Evolutionary conservation across 768 basidiomycete genomes (phyloP), one percentile per base, ranked within the genome.

Genomic region (Phylloporus arenicola): DNA sequence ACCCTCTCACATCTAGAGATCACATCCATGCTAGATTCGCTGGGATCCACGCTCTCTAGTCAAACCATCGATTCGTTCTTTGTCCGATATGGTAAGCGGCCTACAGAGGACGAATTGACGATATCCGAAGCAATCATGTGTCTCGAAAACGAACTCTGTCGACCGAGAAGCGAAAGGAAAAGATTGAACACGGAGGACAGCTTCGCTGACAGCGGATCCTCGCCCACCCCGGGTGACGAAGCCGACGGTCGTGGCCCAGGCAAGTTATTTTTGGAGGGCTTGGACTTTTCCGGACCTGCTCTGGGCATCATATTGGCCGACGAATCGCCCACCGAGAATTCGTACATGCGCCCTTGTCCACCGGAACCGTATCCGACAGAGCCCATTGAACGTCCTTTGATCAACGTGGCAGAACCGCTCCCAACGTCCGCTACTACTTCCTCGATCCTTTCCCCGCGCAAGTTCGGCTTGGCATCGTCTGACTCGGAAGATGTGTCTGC

Each of bases 21-120:
- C 29, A 89, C 87, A 0, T 89, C 89, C 11, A 93, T 97, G 89
- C 84, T 99, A 38, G 95, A 97, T 70, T 95, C 94, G 2, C 83
- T 99, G 33, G 93, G 93, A 5, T 96, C 93, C 4, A 98, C 95
- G 0, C 79, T 98, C 43, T 88, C 87, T 7, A 69, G 68, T 0
- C 73, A 81, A 39, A 98, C 95, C 1, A 73, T 96, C 51, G 77
- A 86, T 57, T 77, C 77, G 13, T 97, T 95, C 78, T 97, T 89
- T 72, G 79, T 76, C 8, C 77, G 81, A 7, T 78, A 75, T 59
- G 77, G 77, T 50, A 91, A 89, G 67, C 70, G 75, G 4, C 78
- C 83, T 0, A 73, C 75, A 7, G 68, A 73, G 19, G 93, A 84
- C 52, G 85, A 91, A 58, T 70, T 99, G 29, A 85, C 84, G 1